Conservation (phyloP, 441 rosid genomes). For the Dalechampia spathulata region DNA sequence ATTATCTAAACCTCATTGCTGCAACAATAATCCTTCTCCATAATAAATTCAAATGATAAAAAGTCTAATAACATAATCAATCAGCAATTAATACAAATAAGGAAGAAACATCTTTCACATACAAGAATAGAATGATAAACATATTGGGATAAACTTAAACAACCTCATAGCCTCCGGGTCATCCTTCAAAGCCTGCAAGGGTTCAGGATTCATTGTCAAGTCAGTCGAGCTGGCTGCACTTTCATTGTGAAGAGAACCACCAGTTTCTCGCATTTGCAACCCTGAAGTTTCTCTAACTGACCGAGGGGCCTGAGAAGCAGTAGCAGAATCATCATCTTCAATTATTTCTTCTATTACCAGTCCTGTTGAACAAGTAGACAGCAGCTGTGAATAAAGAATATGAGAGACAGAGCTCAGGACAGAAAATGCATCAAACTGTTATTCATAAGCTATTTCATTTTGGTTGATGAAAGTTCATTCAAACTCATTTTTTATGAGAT, state of each 20-base stretch:
- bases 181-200: slow-evolving; percentile 51
- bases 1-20: too few relatives aligned
- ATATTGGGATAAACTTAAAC: slow-evolving; percentile 2
- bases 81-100: background rate
- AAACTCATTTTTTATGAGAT: too few relatives aligned
- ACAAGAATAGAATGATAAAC: background rate
- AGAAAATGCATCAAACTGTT: too few relatives aligned
- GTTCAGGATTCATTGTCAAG: slow-evolving; percentile 37
- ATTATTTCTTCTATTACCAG: slow-evolving; percentile 75
- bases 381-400: slow-evolving; percentile 4
- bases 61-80: background rate
- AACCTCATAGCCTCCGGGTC: slow-evolving; percentile 84
- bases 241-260: slow-evolving; percentile 15
- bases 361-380: slow-evolving; percentile 33
- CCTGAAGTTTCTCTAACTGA: slow-evolving; percentile 23
- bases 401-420: background rate
- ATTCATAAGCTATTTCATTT: too few relatives aligned
- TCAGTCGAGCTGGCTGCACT: slow-evolving; percentile 15
- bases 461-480: too few relatives aligned
- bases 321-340: slow-evolving; percentile 35
- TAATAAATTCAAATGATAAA: background rate
- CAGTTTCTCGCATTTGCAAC: slow-evolving; percentile 25
- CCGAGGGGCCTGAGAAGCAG: slow-evolving; percentile 31
- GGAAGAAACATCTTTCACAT: background rate
- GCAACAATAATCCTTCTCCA: background rate